Evolutionary conservation across 106 monocot genomes (phyloP).

Genomic region (Iris macrosiphon): DNA sequence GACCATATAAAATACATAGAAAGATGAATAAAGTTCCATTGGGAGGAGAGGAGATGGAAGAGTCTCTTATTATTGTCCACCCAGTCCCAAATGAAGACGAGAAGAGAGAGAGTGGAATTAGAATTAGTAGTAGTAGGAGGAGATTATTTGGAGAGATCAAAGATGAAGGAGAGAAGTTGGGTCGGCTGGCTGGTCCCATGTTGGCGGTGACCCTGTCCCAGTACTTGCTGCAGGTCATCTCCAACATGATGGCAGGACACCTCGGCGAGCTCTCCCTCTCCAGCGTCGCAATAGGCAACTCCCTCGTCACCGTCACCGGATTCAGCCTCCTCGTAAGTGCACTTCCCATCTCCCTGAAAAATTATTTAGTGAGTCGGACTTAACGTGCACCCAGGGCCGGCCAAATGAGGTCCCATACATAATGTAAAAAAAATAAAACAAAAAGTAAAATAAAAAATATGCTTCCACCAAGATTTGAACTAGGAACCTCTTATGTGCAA

Average conservation of each 20-base stretch:
- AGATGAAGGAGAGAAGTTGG: conserved; percentile 6
- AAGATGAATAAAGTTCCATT: background rate
- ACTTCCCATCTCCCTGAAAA: background rate
- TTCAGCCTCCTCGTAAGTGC: conserved; percentile 2
- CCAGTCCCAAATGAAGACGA: too few relatives aligned
- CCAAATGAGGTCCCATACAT: too few relatives aligned
- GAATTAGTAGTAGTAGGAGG: background rate
- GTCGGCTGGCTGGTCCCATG: conserved; percentile 7
- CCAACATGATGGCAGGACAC: conserved; percentile 10
- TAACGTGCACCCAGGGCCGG: too few relatives aligned
- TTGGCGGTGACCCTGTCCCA: background rate
- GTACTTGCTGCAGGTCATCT: conserved; percentile 1
- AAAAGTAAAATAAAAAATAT: too few relatives aligned
- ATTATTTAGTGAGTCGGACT: background rate
- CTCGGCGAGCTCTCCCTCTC: conserved; percentile 4
- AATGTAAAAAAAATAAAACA: too few relatives aligned
- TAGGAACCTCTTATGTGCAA: too few relatives aligned
- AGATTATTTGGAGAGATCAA: background rate
- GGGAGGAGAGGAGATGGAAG: too few relatives aligned
- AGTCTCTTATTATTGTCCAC: too few relatives aligned
- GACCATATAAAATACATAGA: conserved; percentile 1
- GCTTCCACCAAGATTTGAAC: too few relatives aligned
- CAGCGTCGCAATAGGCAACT: background rate
- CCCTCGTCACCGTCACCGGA: conserved; percentile 3
- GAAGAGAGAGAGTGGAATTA: background rate